Evolutionary conservation across 768 basidiomycete genomes (phyloP).

Genomic region (Boletus pseudo-olivaceus): DNA sequence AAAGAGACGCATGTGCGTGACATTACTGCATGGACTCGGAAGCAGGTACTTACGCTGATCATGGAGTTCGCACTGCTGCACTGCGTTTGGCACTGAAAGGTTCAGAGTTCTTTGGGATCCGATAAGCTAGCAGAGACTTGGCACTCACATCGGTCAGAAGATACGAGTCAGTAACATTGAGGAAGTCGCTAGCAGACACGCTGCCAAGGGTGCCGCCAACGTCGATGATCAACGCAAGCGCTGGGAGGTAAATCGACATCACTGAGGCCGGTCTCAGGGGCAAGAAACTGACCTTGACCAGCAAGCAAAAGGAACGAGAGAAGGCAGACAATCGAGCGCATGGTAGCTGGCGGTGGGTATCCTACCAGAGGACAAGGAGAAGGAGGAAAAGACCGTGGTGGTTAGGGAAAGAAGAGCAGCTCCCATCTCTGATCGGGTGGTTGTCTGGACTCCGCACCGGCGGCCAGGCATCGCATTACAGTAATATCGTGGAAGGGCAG

Average conservation of each 20-base stretch:
- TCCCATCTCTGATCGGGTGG: not conserved
- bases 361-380: slow-evolving; percentile 32
- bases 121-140: not conserved
- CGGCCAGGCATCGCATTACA: too few species aligned
- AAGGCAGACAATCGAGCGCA: slow-evolving; percentile 27
- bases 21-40: not conserved
- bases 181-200: slow-evolving; percentile 43
- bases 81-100: slow-evolving; percentile 20
- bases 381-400: slow-evolving; percentile 12
- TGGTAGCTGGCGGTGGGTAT: slow-evolving; percentile 23
- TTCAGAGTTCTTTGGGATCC: not conserved
- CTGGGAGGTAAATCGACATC: slow-evolving; percentile 16
- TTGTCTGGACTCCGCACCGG: too few species aligned
- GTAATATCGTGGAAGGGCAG: too few species aligned
- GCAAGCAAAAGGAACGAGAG: slow-evolving; percentile 43
- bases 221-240: slow-evolving; percentile 48
- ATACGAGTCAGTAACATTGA: slow-evolving; percentile 35
- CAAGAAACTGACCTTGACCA: slow-evolving; percentile 50
- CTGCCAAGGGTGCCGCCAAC: slow-evolving; percentile 35
- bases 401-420: slow-evolving; percentile 10
- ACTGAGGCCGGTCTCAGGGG: not conserved
- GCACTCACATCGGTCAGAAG: slow-evolving; percentile 30
- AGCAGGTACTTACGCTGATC: slow-evolving; percentile 22
- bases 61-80: slow-evolving; percentile 26
- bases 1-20: not conserved